phyloP scores from a whole-genome alignment of 1,284 basidiomycete genomes.

The Moesziomyces parantarcticus region DNA sequence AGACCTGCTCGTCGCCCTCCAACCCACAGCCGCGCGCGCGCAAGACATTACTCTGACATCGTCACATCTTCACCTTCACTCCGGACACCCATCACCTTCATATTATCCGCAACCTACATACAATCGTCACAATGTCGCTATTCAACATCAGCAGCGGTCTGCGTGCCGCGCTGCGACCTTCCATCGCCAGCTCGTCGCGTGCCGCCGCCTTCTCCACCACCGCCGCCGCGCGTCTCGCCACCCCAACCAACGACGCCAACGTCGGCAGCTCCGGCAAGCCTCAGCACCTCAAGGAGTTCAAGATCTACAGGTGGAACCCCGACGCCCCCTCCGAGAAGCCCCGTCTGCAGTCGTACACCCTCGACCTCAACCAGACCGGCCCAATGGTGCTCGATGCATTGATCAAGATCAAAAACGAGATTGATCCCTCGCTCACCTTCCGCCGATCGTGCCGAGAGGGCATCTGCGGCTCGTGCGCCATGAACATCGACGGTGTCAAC shows the following conservation, averaged over 20 bases:
- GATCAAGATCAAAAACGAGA: conserved; percentile 99
- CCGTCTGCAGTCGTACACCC: conserved; percentile 86
- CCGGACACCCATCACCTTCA: conserved; percentile 6
- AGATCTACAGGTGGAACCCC: conserved; percentile 76
- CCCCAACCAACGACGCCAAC: conserved; percentile 54
- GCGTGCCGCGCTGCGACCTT: conserved; percentile 38
- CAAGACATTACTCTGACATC: neutral
- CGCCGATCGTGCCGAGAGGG: conserved; percentile 96
- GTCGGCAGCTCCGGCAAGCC: conserved; percentile 50
- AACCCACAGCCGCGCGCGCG: neutral
- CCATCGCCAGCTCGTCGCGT: conserved; percentile 30
- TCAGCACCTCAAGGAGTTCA: conserved; percentile 64
- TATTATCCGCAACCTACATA: conserved; percentile 1
- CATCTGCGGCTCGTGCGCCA: conserved; percentile 97
- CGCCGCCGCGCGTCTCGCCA: conserved; percentile 57
- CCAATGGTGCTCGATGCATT: conserved; percentile 92
- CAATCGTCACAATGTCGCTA: conserved; percentile 31
- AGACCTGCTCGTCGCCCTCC: neutral
- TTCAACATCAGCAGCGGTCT: conserved; percentile 42
- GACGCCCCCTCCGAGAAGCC: conserved; percentile 94
- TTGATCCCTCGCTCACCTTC: conserved; percentile 96
- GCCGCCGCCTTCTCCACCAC: conserved; percentile 57
- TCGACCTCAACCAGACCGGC: conserved; percentile 93
- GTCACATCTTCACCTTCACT: neutral
- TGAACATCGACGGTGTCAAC: conserved; percentile 97